Base-by-base conservation (phyloP, 192 early-diverging fungal species). In the Thoreauomyces humboldtii region DNA sequence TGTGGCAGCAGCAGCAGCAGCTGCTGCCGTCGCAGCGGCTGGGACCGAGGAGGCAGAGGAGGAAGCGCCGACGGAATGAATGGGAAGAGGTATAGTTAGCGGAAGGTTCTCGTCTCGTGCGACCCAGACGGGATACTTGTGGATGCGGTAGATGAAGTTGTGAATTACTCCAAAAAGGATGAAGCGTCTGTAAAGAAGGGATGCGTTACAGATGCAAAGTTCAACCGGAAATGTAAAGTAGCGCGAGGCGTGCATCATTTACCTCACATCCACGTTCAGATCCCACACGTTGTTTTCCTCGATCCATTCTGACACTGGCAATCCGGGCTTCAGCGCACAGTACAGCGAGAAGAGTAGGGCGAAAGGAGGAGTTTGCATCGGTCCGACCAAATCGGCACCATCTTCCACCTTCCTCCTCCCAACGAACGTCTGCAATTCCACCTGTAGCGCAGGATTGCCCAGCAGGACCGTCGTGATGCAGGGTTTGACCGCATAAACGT, bases 161-260 rank as follows among this genome's bases (percentile, higher is more conserved):
- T 96, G 88, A 58, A 95, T 81, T 0, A 94, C 82, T 2, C 95
- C 96, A 83, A 92, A 99, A 0, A 92, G 78, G 14, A 99, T 83
- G 52, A 99, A 89, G 15, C 95, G 85, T 25, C 95, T 92, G 58
- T 12, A 33, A 22, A 50, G 38, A 12, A 9, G 38, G n/a, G n/a
- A n/a, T n/a, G n/a, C n/a, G n/a, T n/a, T n/a, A n/a, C n/a, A n/a
- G n/a, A n/a, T n/a, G n/a, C n/a, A n/a, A n/a, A n/a, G n/a, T n/a
- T n/a, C n/a, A n/a, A n/a, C n/a, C n/a, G n/a, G n/a, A n/a, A n/a
- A n/a, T n/a, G n/a, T n/a, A n/a, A n/a, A n/a, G n/a, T n/a, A n/a
- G n/a, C n/a, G n/a, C n/a, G n/a, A n/a, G n/a, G n/a, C n/a, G n/a
- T n/a, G n/a, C n/a, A n/a, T n/a, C n/a, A 45, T 22, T 14, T 37